phyloP scores from a whole-genome alignment of 352 stramenopile species.

The Albugo candida region DNA sequence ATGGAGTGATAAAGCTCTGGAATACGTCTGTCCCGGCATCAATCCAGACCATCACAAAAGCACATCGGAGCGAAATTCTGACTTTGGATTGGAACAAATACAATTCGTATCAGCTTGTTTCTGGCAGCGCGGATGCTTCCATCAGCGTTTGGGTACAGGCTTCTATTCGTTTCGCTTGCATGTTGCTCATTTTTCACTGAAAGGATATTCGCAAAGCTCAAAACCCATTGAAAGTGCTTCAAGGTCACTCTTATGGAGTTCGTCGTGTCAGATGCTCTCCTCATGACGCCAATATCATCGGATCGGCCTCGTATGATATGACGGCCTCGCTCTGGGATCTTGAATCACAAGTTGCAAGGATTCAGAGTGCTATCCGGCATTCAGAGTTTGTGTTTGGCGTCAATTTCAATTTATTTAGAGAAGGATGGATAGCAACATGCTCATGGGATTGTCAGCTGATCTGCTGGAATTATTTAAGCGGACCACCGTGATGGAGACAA shows the following conservation, averaged over 20 bases:
- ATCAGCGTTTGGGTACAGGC: conserved; percentile 67
- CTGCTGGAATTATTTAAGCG: conserved; percentile 67
- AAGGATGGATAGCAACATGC: conserved; percentile 53
- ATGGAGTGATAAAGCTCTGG: conserved; percentile 62
- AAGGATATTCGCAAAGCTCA: conserved; percentile 63
- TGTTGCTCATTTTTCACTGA: neutral
- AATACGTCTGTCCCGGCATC: conserved; percentile 37
- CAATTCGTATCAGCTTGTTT: conserved; percentile 75
- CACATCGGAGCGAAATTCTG: conserved; percentile 67
- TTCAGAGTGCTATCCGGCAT: conserved; percentile 62
- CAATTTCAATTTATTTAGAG: conserved; percentile 68
- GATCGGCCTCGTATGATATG: conserved; percentile 82
- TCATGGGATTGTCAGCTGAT: conserved; percentile 62
- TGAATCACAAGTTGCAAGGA: conserved; percentile 44
- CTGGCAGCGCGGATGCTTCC: conserved; percentile 58
- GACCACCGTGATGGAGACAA: conserved; percentile 16
- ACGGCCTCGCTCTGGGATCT: conserved; percentile 77
- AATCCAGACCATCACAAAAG: conserved; percentile 22
- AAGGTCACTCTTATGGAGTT: conserved; percentile 69
- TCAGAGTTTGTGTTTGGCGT: conserved; percentile 78
- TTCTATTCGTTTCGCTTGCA: neutral
- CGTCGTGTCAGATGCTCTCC: conserved; percentile 73
- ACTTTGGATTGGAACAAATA: conserved; percentile 87
- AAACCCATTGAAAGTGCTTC: conserved; percentile 39
- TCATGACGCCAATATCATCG: conserved; percentile 60